These are phyloP conservation scores for Kodamaea restingae DNA, from an alignment of 805 yeast genomes.

Conservation along the genomic window DNA sequence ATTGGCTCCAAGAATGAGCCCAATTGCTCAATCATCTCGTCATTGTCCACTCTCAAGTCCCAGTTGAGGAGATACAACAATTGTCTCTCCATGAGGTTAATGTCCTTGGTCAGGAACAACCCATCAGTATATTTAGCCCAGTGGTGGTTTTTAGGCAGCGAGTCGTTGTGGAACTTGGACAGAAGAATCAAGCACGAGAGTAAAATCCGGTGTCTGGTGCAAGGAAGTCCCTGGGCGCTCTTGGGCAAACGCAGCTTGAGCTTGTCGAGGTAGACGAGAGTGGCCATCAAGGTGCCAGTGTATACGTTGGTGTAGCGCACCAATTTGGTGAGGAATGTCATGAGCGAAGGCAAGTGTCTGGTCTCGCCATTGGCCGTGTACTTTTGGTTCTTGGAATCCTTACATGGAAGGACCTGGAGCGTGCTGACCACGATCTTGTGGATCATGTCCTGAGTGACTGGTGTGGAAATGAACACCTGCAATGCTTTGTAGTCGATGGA, in stretches of 20 bases:
- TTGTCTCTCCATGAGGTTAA: constrained; percentile 79
- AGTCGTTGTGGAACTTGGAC: constrained; percentile 72
- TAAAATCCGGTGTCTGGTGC: constrained; percentile 75
- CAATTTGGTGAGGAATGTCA: constrained; percentile 67
- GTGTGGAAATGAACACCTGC: constrained; percentile 54
- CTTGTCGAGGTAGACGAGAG: constrained; percentile 63
- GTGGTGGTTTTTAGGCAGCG: constrained; percentile 71
- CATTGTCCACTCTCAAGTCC: constrained; percentile 52
- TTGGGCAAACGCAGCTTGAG: constrained; percentile 58
- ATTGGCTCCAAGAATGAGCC: constrained; percentile 50
- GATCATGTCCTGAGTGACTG: constrained; percentile 72
- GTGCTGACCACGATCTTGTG: constrained; percentile 64
- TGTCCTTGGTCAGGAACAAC: constrained; percentile 60
- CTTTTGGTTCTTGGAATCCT: constrained; percentile 32
- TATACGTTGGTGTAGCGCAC: constrained; percentile 76
- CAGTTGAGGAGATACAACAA: constrained; percentile 63
- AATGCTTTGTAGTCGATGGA: constrained; percentile 48
- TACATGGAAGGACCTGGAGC: constrained; percentile 63
- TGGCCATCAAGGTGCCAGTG: constrained; percentile 72
- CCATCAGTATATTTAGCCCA: constrained; percentile 82
- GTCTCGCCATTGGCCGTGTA: constrained; percentile 24
- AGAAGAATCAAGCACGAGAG: constrained; percentile 70
- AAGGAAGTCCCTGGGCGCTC: constrained; percentile 73
- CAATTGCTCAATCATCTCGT: constrained; percentile 41
- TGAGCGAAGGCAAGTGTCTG: constrained; percentile 59